Evolutionary conservation across 805 yeast genomes (phyloP).

Genomic region (Cyberlindnera suaveolens): DNA sequence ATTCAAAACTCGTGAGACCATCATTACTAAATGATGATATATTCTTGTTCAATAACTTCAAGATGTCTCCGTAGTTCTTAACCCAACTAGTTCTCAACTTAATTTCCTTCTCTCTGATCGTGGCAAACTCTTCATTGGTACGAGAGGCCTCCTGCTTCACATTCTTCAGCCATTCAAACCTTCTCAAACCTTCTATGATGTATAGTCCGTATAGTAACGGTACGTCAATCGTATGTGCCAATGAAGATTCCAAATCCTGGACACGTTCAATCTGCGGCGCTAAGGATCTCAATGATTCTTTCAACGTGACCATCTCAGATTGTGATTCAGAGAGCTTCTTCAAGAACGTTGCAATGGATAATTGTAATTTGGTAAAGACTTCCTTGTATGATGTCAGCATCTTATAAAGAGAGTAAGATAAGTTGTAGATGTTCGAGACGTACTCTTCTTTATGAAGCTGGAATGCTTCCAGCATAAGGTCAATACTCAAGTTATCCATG

Average conservation of each 20-base stretch:
- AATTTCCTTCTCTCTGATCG: slow-evolving; percentile 50
- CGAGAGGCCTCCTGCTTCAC: slow-evolving; percentile 25
- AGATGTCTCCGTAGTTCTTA: slow-evolving; percentile 47
- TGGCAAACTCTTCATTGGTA: slow-evolving; percentile 52
- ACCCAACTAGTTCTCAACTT: slow-evolving; percentile 56
- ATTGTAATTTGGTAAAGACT: slow-evolving; percentile 25
- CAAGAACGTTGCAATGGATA: slow-evolving; percentile 10
- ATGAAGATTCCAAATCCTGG: slow-evolving; percentile 16
- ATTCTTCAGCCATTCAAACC: slow-evolving; percentile 45
- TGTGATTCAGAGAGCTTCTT: slow-evolving; percentile 15
- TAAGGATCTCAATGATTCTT: slow-evolving; percentile 17
- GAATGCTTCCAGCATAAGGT: slow-evolving; percentile 19
- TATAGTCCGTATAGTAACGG: slow-evolving; percentile 71
- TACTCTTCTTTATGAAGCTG: slow-evolving; percentile 21
- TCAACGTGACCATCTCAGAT: slow-evolving; percentile 15
- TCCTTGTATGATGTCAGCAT: slow-evolving; percentile 29
- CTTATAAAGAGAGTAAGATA: slow-evolving; percentile 30
- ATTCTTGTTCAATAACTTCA: slow-evolving; percentile 28
- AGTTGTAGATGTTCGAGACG: slow-evolving; percentile 27
- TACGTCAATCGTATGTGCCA: slow-evolving; percentile 47
- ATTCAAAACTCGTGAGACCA: slow-evolving; percentile 15
- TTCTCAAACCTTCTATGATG: slow-evolving; percentile 53
- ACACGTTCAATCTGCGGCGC: slow-evolving; percentile 19
- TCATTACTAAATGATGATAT: slow-evolving; percentile 18
- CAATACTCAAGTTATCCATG: slow-evolving; percentile 15